Evolutionary conservation across 2,329 filamentous ascomycete species (phyloP).

Genomic region (Rutstroemia sp.): DNA sequence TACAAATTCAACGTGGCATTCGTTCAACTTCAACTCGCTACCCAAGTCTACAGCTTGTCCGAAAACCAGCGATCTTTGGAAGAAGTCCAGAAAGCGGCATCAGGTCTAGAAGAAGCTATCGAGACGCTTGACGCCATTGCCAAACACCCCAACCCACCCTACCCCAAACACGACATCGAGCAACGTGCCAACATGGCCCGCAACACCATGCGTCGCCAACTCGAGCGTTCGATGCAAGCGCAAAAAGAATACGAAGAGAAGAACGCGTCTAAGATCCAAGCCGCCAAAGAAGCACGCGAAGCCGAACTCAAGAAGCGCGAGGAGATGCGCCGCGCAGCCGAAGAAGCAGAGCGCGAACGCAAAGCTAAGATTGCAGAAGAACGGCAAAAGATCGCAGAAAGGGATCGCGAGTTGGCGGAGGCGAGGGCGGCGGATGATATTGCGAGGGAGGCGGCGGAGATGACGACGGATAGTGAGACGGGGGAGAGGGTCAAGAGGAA

Average conservation of each 20-base stretch:
- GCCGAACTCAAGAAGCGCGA: slow-evolving; percentile 72
- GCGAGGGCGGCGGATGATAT: slow-evolving; percentile 65
- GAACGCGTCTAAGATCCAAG: slow-evolving; percentile 80
- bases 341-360: slow-evolving; percentile 64
- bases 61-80: slow-evolving; percentile 71
- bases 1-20: slow-evolving; percentile 98
- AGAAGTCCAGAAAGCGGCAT: slow-evolving; percentile 73
- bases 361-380: slow-evolving; percentile 82
- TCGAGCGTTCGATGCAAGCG: slow-evolving; percentile 74
- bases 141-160: slow-evolving; percentile 62
- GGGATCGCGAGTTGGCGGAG: slow-evolving; percentile 65
- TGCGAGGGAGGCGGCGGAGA: slow-evolving; percentile 63
- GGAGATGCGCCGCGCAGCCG: slow-evolving; percentile 60
- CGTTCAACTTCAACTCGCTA: slow-evolving; percentile 89
- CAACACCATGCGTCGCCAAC: slow-evolving; percentile 88
- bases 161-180: slow-evolving; percentile 84
- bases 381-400: slow-evolving; percentile 70
- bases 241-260: slow-evolving; percentile 90
- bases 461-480: slow-evolving; percentile 75
- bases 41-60: slow-evolving; percentile 64
- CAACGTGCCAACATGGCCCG: slow-evolving; percentile 95
- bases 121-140: slow-evolving; percentile 59
- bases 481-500: slow-evolving; percentile 76
- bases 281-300: slow-evolving; percentile 73
- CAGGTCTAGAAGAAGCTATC: slow-evolving; percentile 81